Percentiles rank a stretch among this genome's conserved stretches.
Evolutionary conservation across 306 rosid species (phyloP).

Genomic region (Vicia sativa): DNA sequence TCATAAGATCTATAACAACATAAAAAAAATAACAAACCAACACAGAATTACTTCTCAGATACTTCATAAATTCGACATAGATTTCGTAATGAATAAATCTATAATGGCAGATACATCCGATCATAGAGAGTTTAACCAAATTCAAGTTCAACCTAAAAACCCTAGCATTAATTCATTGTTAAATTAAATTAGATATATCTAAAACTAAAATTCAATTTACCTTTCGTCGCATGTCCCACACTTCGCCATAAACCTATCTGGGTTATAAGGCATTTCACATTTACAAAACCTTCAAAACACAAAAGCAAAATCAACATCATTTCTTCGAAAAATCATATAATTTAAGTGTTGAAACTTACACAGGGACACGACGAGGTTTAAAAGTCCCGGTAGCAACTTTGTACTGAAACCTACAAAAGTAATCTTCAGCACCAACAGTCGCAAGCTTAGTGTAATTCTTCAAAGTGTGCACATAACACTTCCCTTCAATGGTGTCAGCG

Average conservation of each 20-base stretch:
- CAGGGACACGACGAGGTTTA: constrained; percentile 82
- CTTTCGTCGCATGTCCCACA: constrained; percentile 91
- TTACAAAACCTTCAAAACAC: constrained; percentile 72
- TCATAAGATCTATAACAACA: constrained; percentile 1
- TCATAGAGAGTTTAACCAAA: background rate
- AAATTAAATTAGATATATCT: too few relatives aligned
- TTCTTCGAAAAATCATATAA: background rate
- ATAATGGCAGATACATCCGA: background rate
- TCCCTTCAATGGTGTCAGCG: constrained; percentile 81
- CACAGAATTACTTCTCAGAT: background rate
- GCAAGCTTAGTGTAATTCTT: constrained; percentile 82
- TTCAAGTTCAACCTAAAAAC: too few relatives aligned
- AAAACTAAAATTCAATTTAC: too few relatives aligned
- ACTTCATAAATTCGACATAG: background rate
- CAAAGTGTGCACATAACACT: constrained; percentile 67
- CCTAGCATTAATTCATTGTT: background rate
- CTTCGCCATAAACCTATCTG: constrained; percentile 88
- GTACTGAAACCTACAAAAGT: constrained; percentile 78
- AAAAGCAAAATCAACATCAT: background rate
- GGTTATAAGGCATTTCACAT: constrained; percentile 92
- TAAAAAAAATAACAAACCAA: background rate
- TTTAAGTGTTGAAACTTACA: constrained; percentile 71
- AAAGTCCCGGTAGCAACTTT: constrained; percentile 82
- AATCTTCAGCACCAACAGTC: constrained; percentile 81
- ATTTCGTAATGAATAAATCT: background rate